Base-by-base conservation (phyloP, 768 basidiomycete genomes). In the Auriscalpium orientale region DNA sequence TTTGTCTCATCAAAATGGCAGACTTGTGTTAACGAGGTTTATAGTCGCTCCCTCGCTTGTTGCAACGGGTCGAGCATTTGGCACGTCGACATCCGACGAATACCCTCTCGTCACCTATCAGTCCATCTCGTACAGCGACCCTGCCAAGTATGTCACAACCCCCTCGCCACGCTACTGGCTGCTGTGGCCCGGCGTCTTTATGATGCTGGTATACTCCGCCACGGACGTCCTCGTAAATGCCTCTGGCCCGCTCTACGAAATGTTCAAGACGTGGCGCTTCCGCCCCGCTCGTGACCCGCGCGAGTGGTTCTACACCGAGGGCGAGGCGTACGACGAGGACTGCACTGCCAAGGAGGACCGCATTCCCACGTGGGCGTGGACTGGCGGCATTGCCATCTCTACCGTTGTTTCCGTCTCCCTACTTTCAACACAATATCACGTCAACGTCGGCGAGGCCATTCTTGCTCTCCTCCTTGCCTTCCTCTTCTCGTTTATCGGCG, bases 401-500 rank as follows among this genome's bases (percentile, higher is more conserved):
- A 75, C 76, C 20, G 65, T 83, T 61, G 68, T 82, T 64, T 79
- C 72, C 46, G 75, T 75, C 60, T 72, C 77, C 11, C 78, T 84
- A 53, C 77, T 82, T 55, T 74, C 76, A 12, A 80, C 77, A 21
- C 71, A 76, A 46, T 83, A 79, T 72, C 63, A 74, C 59, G 76
- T 80, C 74, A 81, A 80, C 57, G 79, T 83, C 57, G 81, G 81
- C 34, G 79, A 80, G 51, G 78, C 76, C 33, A 68, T 84, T 64
- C 76, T 84, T 46, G 68, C 82, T 9, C 76, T 85, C 48, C 21
- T 85, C 56, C 75, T 84, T 44, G 79, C 79, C 35, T 85, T 84
- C 72, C 46, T 84, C 44, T 86, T 85, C 71, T 82, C 82, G 34
- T 84, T 86, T 70, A 80, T 85, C 60, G 83, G 79, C 44, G 82